Conservation (phyloP, 169 alveolate genomes). For the Miamiensis avidus region DNA sequence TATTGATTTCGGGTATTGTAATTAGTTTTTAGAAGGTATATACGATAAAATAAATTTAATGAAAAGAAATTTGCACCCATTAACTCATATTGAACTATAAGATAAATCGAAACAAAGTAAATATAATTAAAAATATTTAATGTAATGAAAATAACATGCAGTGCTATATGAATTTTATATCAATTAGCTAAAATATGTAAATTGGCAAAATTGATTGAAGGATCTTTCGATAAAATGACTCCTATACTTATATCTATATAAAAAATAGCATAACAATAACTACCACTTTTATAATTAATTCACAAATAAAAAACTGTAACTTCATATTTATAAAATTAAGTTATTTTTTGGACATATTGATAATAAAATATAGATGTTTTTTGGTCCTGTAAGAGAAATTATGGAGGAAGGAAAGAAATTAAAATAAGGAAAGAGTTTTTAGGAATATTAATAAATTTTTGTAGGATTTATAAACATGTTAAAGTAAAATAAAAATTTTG, state of each 20-base stretch:
- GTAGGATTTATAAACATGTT: neutral
- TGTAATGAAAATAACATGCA: neutral
- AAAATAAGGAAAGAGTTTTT: slow-evolving; percentile 1
- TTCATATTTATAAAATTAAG: neutral
- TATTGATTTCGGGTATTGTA: slow-evolving; percentile 22
- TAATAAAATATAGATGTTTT: slow-evolving; percentile 1
- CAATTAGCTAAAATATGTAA: neutral
- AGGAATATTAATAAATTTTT: slow-evolving; percentile 8
- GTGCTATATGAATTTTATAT: neutral
- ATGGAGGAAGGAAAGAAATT: slow-evolving; percentile 21
- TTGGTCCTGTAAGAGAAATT: slow-evolving; percentile 1
- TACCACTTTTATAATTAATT: neutral
- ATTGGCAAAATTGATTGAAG: neutral
- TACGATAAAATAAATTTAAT: slow-evolving; percentile 22
- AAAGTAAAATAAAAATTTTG: neutral
- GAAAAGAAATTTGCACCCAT: slow-evolving; percentile 17
- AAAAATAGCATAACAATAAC: neutral
- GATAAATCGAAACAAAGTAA: slow-evolving; percentile 14
- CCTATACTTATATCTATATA: neutral
- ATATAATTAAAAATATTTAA: too few relatives aligned
- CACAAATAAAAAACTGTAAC: slow-evolving; percentile 17
- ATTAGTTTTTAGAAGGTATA: neutral
- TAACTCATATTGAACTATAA: slow-evolving; percentile 3
- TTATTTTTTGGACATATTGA: neutral
- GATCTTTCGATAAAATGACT: neutral